Base-by-base conservation (phyloP, 352 stramenopile species). In the Globisporangium echinulatum region DNA sequence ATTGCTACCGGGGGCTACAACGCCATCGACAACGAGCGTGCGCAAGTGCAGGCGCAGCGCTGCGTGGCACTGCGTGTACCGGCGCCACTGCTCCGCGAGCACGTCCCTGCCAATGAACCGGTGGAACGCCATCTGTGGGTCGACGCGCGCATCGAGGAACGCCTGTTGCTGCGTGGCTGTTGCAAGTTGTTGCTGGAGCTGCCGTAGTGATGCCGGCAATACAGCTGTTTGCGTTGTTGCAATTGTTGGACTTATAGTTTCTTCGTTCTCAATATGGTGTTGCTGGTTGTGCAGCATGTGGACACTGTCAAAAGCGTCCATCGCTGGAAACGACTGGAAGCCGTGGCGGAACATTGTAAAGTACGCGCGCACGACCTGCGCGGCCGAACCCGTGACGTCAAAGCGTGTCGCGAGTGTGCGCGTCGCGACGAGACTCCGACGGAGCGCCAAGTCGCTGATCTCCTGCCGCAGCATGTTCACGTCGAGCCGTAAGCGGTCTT, bases 381-480 rank as follows among this genome's bases (percentile, higher is more conserved):
- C 51, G 15, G 58, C 61, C 11, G 58, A 54, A 48, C 37, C 36
- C 17, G 39, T 48, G 6, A n/a, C 13, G 37, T 47, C 33, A 46
- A 54, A 54, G 51, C 58, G 58, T 51, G 58, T 63, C 9, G 51
- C 42, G 33, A 63, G 43, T 36, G 43, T n/a, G 51, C 58, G 52
- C 37, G 50, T 47, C 13, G 61, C 47, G 37, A 61, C 9, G 42
- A 68, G 36, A 0, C 25, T 56, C 37, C 50, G 63, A 8, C 56
- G 63, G 47, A 72, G 48, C 43, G 59, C 40, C n/a, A 73, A 59
- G 36, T 73, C 62, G 8, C n/a, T 10, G 38, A 73, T 61, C 25
- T 73, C 59, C 52, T 73, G 67, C n/a, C 52, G 44, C 7, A 73
- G 56, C 0, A 50, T 40, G 56, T 70, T 73, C 46, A 73, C 63